Conservation (phyloP, 257 asterid genomes). For the Salvia miltiorrhiza region DNA sequence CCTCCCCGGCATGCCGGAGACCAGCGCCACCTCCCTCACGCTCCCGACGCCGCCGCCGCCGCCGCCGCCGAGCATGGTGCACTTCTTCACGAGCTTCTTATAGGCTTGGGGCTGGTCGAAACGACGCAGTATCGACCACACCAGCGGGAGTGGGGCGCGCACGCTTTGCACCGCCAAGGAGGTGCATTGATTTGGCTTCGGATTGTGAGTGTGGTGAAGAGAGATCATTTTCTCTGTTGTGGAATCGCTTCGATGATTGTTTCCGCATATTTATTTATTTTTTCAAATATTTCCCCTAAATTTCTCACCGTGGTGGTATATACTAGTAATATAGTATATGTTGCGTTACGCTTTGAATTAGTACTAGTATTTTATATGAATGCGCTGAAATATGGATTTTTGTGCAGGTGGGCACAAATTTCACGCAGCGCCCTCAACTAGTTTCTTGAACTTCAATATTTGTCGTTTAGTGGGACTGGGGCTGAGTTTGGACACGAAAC, state of each 20-base stretch:
- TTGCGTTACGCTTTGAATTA: background rate
- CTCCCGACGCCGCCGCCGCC: constrained; percentile 46
- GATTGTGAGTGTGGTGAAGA: constrained; percentile 31
- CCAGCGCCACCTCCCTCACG: constrained; percentile 44
- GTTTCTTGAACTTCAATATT: background rate
- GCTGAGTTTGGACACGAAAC: background rate
- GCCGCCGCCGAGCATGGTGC: constrained; percentile 41
- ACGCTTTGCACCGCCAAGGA: constrained; percentile 37
- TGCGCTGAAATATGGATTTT: constrained; percentile 9
- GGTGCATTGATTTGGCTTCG: constrained; percentile 32
- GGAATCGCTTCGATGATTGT: background rate
- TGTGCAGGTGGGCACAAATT: background rate
- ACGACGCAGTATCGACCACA: constrained; percentile 53
- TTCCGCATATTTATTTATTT: background rate
- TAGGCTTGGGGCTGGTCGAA: constrained; percentile 49
- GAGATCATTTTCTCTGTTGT: constrained; percentile 22
- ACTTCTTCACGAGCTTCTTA: constrained; percentile 33
- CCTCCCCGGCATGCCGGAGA: constrained; percentile 53
- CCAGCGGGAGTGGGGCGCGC: constrained; percentile 42
- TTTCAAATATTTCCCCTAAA: background rate
- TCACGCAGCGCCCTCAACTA: background rate
- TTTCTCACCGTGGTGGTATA: background rate
- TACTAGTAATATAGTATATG: background rate
- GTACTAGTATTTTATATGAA: background rate
- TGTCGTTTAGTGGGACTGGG: constrained; percentile 7